Evolutionary conservation across 257 asterid species (phyloP), one percentile per base, ranked within the genome.

Genomic region (Vinca minor): DNA sequence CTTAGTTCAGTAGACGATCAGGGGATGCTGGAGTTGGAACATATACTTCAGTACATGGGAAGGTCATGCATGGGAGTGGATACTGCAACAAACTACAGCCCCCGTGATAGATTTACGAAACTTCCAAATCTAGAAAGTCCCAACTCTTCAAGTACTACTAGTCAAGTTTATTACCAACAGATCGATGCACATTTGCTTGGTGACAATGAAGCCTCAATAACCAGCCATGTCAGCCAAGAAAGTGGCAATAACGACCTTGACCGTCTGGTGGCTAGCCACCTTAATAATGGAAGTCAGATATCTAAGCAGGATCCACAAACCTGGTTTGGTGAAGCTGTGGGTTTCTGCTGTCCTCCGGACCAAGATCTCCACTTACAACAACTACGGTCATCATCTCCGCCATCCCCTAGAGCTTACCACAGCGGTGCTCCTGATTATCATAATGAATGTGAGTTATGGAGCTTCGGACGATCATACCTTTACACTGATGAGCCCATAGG

Each of bases 121-220:
- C 87, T 81, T 4, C 87, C 87, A 0, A 64, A 65, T 71, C 73
- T 81, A 18, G 74, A 68, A 52, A 67, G 66, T 63, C 73, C 84
- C 21, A 65, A 65, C 13, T 36, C 62, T 36, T 52, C 69, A 13
- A 17, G 34, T 21, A 21, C 50, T 50, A 1, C 50, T 50, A 0
- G 49, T 50, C 61, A 64, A 14, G 38, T 10, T 50, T 31, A 23
- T 47, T 48, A 63, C 20, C 59, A 47, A 32, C 21, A 45, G 20
- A 20, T 11, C 31, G 32, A 48, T 47, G 2, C 67, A 12, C 69
- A 71, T 44, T 52, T 73, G 71, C 70, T 49, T 0, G 60, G 32
- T 4, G 63, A 64, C 2, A 68, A 72, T 2, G 60, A 46, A 1
- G 23, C 64, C 28, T 34, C 45, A 20, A 38, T 36, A 1, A 58